A percentile compares a stretch with the other conserved stretches of the same genome.
Conservation (phyloP, 495 filamentous ascomycete species). For the Neurospora sublineolata region DNA sequence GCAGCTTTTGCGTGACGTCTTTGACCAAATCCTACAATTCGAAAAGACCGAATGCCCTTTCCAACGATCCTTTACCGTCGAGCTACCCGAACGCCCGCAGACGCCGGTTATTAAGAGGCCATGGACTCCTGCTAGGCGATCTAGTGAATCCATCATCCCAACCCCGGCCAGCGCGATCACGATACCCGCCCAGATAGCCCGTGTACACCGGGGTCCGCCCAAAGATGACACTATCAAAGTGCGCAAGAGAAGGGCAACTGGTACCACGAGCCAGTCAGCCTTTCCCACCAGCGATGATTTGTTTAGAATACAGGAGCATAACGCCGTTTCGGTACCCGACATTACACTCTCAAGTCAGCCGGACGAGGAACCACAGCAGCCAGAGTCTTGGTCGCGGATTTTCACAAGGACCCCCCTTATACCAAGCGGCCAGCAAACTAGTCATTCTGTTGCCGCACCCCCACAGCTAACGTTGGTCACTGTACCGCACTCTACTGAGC, state of each 20-base stretch:
- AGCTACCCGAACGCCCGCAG: constrained; percentile 57
- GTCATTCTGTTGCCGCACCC: constrained; percentile 25
- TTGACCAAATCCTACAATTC: constrained; percentile 63
- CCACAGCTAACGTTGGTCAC: constrained; percentile 23
- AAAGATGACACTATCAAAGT: constrained; percentile 1
- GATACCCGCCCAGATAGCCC: constrained; percentile 13
- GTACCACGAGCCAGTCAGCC: neutral
- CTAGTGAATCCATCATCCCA: constrained; percentile 15
- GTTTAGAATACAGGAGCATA: neutral
- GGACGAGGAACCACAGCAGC: neutral
- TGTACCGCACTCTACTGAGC: constrained; percentile 19
- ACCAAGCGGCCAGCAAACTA: constrained; percentile 17
- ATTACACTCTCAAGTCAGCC: neutral
- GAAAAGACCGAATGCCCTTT: constrained; percentile 86
- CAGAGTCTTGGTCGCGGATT: neutral
- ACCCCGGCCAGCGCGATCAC: constrained; percentile 8
- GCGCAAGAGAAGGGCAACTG: neutral
- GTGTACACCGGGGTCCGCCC: constrained; percentile 6
- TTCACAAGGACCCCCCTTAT: neutral
- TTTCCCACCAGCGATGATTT: neutral
- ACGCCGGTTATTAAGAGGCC: constrained; percentile 56
- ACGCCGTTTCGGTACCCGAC: neutral
- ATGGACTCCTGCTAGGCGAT: constrained; percentile 51
- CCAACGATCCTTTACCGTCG: constrained; percentile 59
- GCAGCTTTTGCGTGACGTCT: constrained; percentile 53